Evolutionary conservation across 2,329 filamentous ascomycete species (phyloP), one percentile per base, ranked within the genome.

Genomic region (Phialophora expanda): DNA sequence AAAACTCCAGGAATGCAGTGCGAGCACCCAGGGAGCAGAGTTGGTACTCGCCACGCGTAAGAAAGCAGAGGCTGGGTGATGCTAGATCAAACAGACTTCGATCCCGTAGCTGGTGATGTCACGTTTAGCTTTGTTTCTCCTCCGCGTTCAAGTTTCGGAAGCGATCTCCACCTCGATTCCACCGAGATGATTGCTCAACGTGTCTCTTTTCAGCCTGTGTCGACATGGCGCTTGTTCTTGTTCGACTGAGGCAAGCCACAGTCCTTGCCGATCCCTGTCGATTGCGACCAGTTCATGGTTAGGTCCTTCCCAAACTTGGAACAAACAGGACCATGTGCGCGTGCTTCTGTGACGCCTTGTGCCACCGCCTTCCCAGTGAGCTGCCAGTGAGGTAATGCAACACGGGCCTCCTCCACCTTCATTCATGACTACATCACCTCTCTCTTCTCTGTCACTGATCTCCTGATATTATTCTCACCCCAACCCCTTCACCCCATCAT

Each of bases 401-500:
- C 53, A 51, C 34, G 38, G 24, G 14, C 20, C 50, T 60, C 57
- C 28, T 14, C 53, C 63, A 50, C 53, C 53, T 51, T 20, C 57
- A 57, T 54, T 54, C 54, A 66, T 61, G 62, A 61, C 58, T 66
- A 62, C 64, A 66, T 66, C 64, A 66, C 58, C 44, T 50, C 64
- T 56, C 20, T 51, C 24, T 51, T 51, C 22, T 44, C 38, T 24
- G 24, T 24, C 24, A 24, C 24, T 3, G 24, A 24, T 24, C 24
- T 24, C n/a, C 51, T 51, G 22, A 59, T 44, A 32, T 50, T 51
- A 53, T 22, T 20, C 17, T 24, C 46, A 44, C 26, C 41, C 34
- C 28, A 51, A 41, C 5, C 44, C 57, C 7, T n/a, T 50, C 24
- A 41, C 5, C 44, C 57, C 7, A 24, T 50, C 24, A 17, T 56